phyloP scores from a whole-genome alignment of 2,329 filamentous ascomycete genomes.

The Botryotinia globosa region DNA sequence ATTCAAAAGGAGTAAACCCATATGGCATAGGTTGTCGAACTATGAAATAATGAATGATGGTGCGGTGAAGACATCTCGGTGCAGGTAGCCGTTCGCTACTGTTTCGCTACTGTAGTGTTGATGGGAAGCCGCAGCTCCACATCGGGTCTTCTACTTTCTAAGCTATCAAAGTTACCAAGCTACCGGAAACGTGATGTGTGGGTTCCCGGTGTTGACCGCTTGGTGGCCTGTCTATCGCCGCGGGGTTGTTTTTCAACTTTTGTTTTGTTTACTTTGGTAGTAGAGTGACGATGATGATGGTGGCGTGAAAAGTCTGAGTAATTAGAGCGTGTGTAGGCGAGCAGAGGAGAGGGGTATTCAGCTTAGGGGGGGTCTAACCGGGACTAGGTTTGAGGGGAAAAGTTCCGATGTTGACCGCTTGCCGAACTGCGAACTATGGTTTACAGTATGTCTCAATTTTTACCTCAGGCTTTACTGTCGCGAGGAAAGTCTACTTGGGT shows the following conservation, averaged over 20 bases:
- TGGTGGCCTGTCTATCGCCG: conserved; percentile 7
- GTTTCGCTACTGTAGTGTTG: conserved; percentile 11
- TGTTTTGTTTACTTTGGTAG: conserved; percentile 3
- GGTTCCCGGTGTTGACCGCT: conserved; percentile 16
- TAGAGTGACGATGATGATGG: not conserved
- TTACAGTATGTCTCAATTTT: not conserved
- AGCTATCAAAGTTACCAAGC: conserved; percentile 8
- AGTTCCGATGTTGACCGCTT: conserved; percentile 4
- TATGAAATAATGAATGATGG: not conserved
- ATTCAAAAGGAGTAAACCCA: not conserved
- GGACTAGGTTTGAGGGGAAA: conserved; percentile 5
- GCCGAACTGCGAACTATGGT: not conserved
- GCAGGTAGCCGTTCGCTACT: conserved; percentile 13
- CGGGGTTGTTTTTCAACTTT: conserved; percentile 1
- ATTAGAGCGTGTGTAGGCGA: not conserved
- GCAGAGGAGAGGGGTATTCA: not conserved
- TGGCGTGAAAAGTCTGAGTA: conserved; percentile 1
- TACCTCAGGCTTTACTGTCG: conserved; percentile 9
- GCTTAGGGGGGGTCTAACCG: not conserved
- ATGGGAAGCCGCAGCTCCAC: conserved; percentile 8
- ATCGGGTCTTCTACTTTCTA: not conserved
- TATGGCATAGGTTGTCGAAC: not conserved
- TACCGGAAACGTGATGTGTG: conserved; percentile 15
- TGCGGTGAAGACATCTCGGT: conserved; percentile 17
- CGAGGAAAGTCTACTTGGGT: conserved; percentile 3